Evolutionary conservation across 306 rosid species (phyloP).

Genomic region (Gastrolobium bilobum): DNA sequence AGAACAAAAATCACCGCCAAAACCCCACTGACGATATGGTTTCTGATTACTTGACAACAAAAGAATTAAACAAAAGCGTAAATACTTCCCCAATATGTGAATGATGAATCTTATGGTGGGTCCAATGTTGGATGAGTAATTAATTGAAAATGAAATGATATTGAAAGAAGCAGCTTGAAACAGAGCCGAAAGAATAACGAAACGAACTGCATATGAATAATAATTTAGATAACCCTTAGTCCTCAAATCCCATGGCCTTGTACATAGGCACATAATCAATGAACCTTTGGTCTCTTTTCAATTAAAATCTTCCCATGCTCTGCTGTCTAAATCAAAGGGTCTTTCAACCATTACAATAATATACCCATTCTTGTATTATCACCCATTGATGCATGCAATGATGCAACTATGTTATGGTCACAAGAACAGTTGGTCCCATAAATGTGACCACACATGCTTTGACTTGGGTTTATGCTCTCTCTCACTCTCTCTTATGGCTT

Average conservation of each 20-base stretch:
- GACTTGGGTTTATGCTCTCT: background rate
- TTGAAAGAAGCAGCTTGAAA: slow-evolving; percentile 37
- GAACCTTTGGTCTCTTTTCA: slow-evolving; percentile 18
- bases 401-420: slow-evolving; percentile 16
- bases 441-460: slow-evolving; percentile 20
- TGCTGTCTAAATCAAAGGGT: slow-evolving; percentile 34
- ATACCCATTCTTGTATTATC: slow-evolving; percentile 31
- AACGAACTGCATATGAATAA: slow-evolving; percentile 13
- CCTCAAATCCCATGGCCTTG: slow-evolving; percentile 15
- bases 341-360: slow-evolving; percentile 26
- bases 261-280: background rate
- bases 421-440: slow-evolving; percentile 15
- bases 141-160: slow-evolving; percentile 52
- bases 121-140: slow-evolving; percentile 52
- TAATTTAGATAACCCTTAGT: slow-evolving; percentile 14
- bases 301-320: slow-evolving; percentile 33
- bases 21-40: slow-evolving; percentile 15
- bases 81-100: slow-evolving; percentile 46
- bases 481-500: slow-evolving; percentile 3
- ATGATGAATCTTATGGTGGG: slow-evolving; percentile 56
- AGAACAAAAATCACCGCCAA: background rate
- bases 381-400: background rate
- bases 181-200: slow-evolving; percentile 2
- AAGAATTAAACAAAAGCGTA: slow-evolving; percentile 42
- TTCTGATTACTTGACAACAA: slow-evolving; percentile 35